Evolutionary conservation across 2,329 filamentous ascomycete genomes (phyloP).

Genomic region (Allantophomopsis lycopodina): DNA sequence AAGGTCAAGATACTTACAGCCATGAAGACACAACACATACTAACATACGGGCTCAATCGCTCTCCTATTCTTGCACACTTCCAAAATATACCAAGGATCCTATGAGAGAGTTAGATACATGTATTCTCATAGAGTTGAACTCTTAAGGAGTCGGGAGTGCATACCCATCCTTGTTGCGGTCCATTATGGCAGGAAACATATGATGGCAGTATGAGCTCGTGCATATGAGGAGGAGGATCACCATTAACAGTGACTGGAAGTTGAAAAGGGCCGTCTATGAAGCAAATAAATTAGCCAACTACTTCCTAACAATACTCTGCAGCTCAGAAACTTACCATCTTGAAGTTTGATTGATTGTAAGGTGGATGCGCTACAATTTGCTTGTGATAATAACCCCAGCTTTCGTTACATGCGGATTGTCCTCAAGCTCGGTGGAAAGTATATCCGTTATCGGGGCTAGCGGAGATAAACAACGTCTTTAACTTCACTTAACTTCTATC

Average conservation of each 20-base stretch:
- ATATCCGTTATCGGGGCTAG: too few species aligned
- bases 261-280: conserved; percentile 93
- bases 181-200: conserved; percentile 78
- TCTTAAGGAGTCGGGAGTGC: conserved; percentile 10
- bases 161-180: conserved; percentile 85
- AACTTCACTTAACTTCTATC: too few species aligned
- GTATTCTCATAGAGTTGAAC: conserved; percentile 5
- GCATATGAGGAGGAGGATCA: conserved; percentile 90
- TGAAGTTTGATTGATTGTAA: neutral
- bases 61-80: conserved; percentile 90
- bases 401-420: too few species aligned
- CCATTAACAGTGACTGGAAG: conserved; percentile 91
- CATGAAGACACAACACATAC: conserved; percentile 86
- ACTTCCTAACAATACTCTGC: too few species aligned
- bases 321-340: conserved; percentile 5
- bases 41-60: conserved; percentile 87
- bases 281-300: conserved; percentile 2
- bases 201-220: conserved; percentile 90
- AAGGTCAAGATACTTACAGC: conserved; percentile 45
- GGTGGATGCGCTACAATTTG: too few species aligned
- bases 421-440: too few species aligned
- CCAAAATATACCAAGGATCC: conserved; percentile 69
- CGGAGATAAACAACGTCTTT: too few species aligned
- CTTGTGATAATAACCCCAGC: too few species aligned
- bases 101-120: conserved; percentile 1